Evolutionary conservation across 202 grass and related monocot species (phyloP), one percentile per base, ranked within the genome.

Genomic region (Elaeis oleifera): DNA sequence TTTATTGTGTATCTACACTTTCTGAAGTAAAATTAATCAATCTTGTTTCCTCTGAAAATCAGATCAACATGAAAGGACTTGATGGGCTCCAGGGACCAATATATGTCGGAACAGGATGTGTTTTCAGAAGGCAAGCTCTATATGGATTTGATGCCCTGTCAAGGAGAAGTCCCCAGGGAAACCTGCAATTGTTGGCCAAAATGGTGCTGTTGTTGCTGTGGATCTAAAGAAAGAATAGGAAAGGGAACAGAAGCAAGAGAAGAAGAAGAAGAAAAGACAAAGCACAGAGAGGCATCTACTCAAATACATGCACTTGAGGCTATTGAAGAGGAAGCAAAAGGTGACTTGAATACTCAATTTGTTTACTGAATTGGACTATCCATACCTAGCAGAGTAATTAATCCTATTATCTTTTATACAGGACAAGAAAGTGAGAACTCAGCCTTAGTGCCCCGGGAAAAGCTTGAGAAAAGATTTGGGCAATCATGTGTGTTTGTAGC

Each of bases 21-120:
- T 24, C 6, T 19, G 8, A 44, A 44, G 36, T 51, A 23, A 71
- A 26, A 4, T 4, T 50, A n/a, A 49, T 48, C 23, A 19, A 32
- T 16, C 1, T 26, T 25, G 13, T 56, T 16, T 48, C 32, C 50
- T 76, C 71, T 49, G 52, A 29, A 19, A 18, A 66, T 57, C 63
- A 83, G 80, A 78, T 83, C 54, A 83, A 83, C 18, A 83, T 83
- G 81, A 84, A 84, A 74, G 81, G 81, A 9, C 71, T 84, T 53
- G 81, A 84, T 74, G 81, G 81, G 20, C 70, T 84, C 19, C 81
- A 84, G 67, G 81, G 81, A 49, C 81, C 81, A 49, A 84, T 84
- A 53, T 84, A 84, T 56, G 81, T 84, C 2, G 81, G 81, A 22
- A 84, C 81, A 2, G 81, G 81, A 55, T 79, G 81, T 56, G 70